These are phyloP conservation scores for Colletotrichum theobromicola DNA, from an alignment of 2,329 filamentous ascomycete species.

Conservation along the genomic window DNA sequence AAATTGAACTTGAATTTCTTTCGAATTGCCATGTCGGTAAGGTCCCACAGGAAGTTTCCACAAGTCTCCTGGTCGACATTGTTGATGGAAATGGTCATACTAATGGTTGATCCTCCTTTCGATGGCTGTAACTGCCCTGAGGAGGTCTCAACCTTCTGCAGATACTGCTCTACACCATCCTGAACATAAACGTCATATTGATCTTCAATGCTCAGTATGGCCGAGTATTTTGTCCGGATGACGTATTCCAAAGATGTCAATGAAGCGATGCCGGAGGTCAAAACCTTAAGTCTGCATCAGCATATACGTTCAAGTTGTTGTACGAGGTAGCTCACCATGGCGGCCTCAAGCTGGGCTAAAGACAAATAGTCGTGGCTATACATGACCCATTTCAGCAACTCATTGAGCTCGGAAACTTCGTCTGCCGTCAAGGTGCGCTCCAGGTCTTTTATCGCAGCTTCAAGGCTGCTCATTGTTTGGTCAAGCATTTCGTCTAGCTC, in stretches of 20 bases:
- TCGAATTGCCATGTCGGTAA: neutral
- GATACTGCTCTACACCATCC: neutral
- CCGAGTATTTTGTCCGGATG: neutral
- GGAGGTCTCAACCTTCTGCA: neutral
- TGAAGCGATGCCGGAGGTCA: neutral
- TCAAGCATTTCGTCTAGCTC: neutral
- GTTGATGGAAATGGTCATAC: neutral
- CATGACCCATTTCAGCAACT: neutral
- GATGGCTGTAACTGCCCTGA: neutral
- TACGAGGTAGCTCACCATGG: neutral
- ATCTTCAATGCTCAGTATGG: neutral
- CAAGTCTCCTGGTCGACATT: neutral
- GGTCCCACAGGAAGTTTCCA: neutral
- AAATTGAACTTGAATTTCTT: neutral
- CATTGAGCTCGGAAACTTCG: neutral
- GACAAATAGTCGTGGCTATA: neutral
- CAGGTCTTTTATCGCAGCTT: neutral
- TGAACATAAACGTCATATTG: neutral
- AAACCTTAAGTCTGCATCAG: neutral
- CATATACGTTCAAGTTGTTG: neutral
- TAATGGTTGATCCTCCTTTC: neutral
- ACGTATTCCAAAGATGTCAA: neutral
- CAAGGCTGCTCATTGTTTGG: neutral
- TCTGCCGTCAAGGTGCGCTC: neutral
- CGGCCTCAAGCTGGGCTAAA: neutral